phyloP scores from a whole-genome alignment of 805 yeast species.

The Komagataella mondaviorum region DNA sequence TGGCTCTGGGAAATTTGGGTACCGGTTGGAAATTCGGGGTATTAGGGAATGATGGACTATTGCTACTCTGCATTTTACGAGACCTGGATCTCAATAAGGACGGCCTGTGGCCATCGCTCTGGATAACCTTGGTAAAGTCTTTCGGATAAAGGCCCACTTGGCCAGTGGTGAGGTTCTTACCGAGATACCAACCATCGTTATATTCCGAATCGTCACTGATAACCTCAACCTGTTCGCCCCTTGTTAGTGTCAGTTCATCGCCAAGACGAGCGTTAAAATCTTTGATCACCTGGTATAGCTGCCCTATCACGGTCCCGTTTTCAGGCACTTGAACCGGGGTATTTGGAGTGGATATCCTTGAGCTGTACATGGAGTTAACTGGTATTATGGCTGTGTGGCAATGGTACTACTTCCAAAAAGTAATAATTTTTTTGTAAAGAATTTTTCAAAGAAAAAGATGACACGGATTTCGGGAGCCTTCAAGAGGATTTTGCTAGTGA shows the following conservation, averaged over 20 bases:
- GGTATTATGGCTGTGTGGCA: not conserved
- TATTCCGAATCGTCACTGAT: constrained; percentile 88
- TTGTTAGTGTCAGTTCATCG: constrained; percentile 70
- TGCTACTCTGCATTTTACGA: constrained; percentile 26
- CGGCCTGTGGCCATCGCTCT: constrained; percentile 13
- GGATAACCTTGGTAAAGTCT: constrained; percentile 54
- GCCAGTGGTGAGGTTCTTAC: constrained; percentile 58
- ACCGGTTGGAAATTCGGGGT: not conserved
- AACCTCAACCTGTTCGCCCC: constrained; percentile 81
- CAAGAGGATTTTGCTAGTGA: not conserved
- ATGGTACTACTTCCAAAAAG: not conserved
- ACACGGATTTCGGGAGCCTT: not conserved
- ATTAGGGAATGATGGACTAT: constrained; percentile 10
- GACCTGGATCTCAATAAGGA: constrained; percentile 44
- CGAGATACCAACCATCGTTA: constrained; percentile 96
- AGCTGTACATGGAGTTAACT: not conserved
- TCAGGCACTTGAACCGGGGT: not conserved
- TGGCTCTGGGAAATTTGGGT: constrained; percentile 6
- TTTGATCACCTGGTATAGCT: constrained; percentile 50
- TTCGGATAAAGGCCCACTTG: constrained; percentile 86
- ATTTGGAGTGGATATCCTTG: not conserved
- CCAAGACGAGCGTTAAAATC: constrained; percentile 80
- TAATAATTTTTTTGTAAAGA: not conserved
- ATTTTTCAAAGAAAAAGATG: not conserved
- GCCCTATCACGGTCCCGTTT: constrained; percentile 4